Base-by-base conservation (phyloP, 805 yeast species). In the Pichia pseudocactophila region DNA sequence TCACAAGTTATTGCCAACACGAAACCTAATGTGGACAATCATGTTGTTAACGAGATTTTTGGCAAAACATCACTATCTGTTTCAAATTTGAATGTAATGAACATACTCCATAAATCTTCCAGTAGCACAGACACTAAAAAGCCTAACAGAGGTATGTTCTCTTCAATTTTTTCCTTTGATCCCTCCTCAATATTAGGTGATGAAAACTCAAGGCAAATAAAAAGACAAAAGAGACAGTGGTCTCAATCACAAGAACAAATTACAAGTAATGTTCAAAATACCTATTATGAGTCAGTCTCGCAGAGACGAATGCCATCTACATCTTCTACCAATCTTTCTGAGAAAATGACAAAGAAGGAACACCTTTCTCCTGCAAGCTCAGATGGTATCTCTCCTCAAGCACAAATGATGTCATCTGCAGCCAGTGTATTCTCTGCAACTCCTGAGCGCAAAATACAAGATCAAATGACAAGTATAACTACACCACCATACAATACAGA, bases 161-260 rank as follows among this genome's bases (percentile, higher is more conserved):
- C 46, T 2, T 43, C 46, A 2, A 15, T 43, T 15, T 43, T 43
- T 16, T 36, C 46, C 17, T 39, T 45, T 28, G 44, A 43, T 22
- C 51, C 47, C 8, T 34, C 47, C 10, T 46, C 43, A 26, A 36
- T 46, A 26, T 36, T 47, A 28, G 43, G 47, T 17, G 45, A 43
- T 26, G 49, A 46, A 13, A 37, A 12, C n/a, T 17, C 42, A 2
- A 48, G 59, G 40, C 44, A 52, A 1, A 20, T 45, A 15, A 62
- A 62, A 38, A 49, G 66, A 20, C 63, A 57, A 42, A 62, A 62
- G 43, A 54, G 66, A 41, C 55, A 56, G 3, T 56, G 58, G 53
- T 58, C 63, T 2, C 64, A 63, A 4, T 48, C 46, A 2, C 54
- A 54, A 40, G 13, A 11, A 28, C 15, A 5, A 12, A 5, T 13